Evolutionary conservation across 75 land plant genomes (phyloP).

Genomic region (Ceratopteris richardii): DNA sequence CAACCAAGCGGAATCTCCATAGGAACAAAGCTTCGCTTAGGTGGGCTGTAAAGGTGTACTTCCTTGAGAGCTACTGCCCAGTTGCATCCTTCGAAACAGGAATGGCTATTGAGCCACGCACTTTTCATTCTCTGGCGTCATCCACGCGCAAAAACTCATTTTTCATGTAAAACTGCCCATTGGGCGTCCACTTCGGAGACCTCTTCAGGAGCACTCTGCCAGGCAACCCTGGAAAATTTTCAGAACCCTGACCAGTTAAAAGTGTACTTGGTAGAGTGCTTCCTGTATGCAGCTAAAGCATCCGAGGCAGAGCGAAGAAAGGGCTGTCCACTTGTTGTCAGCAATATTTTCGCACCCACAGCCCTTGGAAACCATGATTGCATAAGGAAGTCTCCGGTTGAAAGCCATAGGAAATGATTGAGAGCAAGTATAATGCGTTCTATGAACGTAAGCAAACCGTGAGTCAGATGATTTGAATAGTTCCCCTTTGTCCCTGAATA

Average conservation of each 20-base stretch:
- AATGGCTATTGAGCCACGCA: conserved; percentile 67
- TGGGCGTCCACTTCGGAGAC: conserved; percentile 79
- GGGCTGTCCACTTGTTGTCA: no score
- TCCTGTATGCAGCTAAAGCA: conserved; percentile 45
- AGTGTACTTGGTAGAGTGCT: conserved; percentile 44
- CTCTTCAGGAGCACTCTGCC: conserved; percentile 68
- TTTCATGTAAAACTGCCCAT: conserved; percentile 52
- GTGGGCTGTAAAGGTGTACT: not conserved
- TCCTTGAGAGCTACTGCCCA: not conserved
- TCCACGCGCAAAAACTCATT: conserved; percentile 51
- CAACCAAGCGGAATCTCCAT: not conserved
- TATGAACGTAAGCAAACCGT: no score
- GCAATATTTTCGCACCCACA: no score
- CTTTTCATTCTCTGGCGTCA: conserved; percentile 48
- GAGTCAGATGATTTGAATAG: no score
- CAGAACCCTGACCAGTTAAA: conserved; percentile 43
- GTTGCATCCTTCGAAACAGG: conserved; percentile 50
- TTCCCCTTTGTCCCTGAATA: no score
- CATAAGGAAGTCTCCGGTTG: no score
- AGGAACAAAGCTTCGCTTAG: not conserved
- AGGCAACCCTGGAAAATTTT: conserved; percentile 54
- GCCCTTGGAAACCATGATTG: no score
- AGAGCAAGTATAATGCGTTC: no score
- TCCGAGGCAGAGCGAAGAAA: not conserved
- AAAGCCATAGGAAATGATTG: no score